Base-by-base conservation (phyloP, 1,284 basidiomycete species). In the Apiotrichum gamsii region DNA sequence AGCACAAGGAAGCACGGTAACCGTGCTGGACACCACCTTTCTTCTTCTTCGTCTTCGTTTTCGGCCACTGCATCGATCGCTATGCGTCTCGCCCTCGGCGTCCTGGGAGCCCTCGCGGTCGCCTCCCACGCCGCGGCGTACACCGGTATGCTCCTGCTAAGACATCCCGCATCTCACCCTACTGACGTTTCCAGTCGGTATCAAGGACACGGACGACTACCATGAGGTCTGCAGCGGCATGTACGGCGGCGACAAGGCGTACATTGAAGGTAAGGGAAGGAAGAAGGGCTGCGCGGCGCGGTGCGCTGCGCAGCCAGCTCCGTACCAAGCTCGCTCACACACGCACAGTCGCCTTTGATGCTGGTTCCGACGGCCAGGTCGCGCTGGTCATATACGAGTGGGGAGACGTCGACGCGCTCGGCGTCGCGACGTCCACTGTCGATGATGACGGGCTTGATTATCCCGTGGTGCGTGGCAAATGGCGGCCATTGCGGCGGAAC, bases 301-400 rank as follows among this genome's bases (percentile, higher is more conserved):
- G 13, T 42, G 10, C 14, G 37, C 37, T 39, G 9, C 14, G 21
- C 5, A 19, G 10, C 13, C 21, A n/a, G 4, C 23, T 4, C 9
- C 6, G 3, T 28, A 11, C 25, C 31, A 43, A 18, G 29, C 49
- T 57, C 31, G 55, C 32, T n/a, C 32, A 25, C 38, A 30, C 18
- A 30, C 28, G 13, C 16, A 19, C 61, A 94, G 90, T 94, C 45
- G 82, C 82, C 6, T 97, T 96, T 73, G 81, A 89, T 59, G 71
- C 76, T 4, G 51, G 64, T 10, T 90, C 90, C 3, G 75, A 81
- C 59, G 94, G 94, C n/a, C 87, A 91, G 64, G 77, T 96, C 23
- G 87, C 94, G 15, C 83, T 94, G 75, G 85, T 95, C 47, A 82
- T 98, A 39, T 98, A 97, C 68, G 94, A 98, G 72, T 97, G 91